phyloP scores from a whole-genome alignment of 1,139 yeast species.

The Hanseniaspora gamundiae region DNA sequence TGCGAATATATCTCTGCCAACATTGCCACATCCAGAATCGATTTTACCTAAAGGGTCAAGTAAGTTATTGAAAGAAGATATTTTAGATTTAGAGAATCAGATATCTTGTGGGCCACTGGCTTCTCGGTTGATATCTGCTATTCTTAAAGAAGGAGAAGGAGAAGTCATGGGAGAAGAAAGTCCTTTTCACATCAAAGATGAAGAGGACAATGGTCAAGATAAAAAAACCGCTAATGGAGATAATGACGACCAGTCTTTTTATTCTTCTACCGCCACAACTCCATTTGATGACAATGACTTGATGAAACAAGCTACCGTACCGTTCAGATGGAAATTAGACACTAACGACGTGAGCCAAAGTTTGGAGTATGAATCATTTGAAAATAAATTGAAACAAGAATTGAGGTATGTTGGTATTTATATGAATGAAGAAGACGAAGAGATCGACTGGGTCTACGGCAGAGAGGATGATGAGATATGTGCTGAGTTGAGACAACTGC shows the following conservation, averaged over 20 bases:
- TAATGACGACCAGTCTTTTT: constrained; percentile 19
- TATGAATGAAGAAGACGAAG: constrained; percentile 41
- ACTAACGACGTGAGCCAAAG: constrained; percentile 27
- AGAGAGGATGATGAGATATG: constrained; percentile 93
- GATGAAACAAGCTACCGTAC: constrained; percentile 23
- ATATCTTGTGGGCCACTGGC: constrained; percentile 90
- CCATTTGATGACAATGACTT: constrained; percentile 12
- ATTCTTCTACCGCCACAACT: background rate
- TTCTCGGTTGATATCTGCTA: constrained; percentile 59
- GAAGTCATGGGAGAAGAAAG: constrained; percentile 10
- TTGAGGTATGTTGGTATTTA: constrained; percentile 84
- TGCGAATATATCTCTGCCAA: constrained; percentile 28
- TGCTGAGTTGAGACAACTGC: constrained; percentile 66
- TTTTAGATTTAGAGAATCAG: constrained; percentile 50
- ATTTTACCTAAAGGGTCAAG: constrained; percentile 36
- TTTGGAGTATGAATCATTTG: constrained; percentile 68
- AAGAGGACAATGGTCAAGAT: constrained; percentile 12
- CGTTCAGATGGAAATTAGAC: constrained; percentile 7
- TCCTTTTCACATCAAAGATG: constrained; percentile 17
- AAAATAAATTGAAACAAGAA: constrained; percentile 79
- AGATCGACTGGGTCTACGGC: constrained; percentile 55
- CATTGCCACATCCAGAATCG: constrained; percentile 28
- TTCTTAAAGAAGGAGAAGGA: constrained; percentile 31
- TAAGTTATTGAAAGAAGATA: constrained; percentile 34
- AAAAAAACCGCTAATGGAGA: constrained; percentile 10